These are phyloP conservation scores for Graphiopsis chlorocephala DNA, from an alignment of 2,329 filamentous ascomycete genomes.

Conservation along the genomic window DNA sequence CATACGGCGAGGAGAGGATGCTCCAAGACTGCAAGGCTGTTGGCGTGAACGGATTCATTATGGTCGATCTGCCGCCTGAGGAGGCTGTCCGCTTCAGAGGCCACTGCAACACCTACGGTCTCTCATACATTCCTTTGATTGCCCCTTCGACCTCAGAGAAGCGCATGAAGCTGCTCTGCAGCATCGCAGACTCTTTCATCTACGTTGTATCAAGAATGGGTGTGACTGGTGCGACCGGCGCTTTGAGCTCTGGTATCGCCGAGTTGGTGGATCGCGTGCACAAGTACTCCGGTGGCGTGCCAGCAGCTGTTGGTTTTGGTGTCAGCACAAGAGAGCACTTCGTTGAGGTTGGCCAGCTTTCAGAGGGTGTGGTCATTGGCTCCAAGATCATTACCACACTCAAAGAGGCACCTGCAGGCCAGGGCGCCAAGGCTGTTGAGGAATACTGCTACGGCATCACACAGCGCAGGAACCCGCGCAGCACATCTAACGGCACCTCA, in stretches of 20 bases:
- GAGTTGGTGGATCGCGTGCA: slow-evolving; percentile 82
- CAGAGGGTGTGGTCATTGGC: slow-evolving; percentile 94
- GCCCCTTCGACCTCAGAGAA: slow-evolving; percentile 88
- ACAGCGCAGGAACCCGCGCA: slow-evolving; percentile 27
- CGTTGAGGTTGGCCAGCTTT: slow-evolving; percentile 73
- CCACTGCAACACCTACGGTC: slow-evolving; percentile 73
- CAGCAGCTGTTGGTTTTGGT: slow-evolving; percentile 90
- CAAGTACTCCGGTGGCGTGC: slow-evolving; percentile 85
- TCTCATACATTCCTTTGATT: slow-evolving; percentile 96
- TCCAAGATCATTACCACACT: slow-evolving; percentile 89
- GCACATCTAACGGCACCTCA: slow-evolving; percentile 1
- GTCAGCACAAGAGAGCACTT: slow-evolving; percentile 96
- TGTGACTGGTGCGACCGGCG: slow-evolving; percentile 85
- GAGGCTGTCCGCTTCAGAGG: slow-evolving; percentile 90
- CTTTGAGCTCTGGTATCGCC: slow-evolving; percentile 76
- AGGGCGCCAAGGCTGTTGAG: slow-evolving; percentile 70
- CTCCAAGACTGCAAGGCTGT: slow-evolving; percentile 78
- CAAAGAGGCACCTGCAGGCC: slow-evolving; percentile 62
- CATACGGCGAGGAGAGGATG: slow-evolving; percentile 89
- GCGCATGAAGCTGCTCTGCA: slow-evolving; percentile 93
- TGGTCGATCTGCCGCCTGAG: slow-evolving; percentile 92
- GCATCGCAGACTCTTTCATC: slow-evolving; percentile 97
- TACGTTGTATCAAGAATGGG: slow-evolving; percentile 98
- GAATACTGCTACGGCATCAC: slow-evolving; percentile 80
- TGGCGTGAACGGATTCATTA: slow-evolving; percentile 93